These are phyloP conservation scores for Quercus dentata DNA, from an alignment of 306 rosid genomes.

Conservation along the genomic window DNA sequence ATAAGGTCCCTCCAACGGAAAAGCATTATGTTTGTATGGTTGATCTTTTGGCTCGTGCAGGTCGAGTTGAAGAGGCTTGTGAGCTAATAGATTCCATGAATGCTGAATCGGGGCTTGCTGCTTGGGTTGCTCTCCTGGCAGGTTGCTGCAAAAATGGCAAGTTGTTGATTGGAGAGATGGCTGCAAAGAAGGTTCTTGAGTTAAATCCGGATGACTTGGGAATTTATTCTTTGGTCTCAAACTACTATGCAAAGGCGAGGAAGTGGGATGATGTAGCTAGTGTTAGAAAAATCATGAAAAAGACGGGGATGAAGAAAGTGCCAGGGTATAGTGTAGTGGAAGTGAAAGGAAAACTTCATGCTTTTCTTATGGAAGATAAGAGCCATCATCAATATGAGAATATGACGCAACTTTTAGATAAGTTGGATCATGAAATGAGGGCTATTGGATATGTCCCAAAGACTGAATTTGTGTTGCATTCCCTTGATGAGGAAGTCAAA, in stretches of 20 bases:
- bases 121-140: conserved; percentile 46
- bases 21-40: conserved; percentile 51
- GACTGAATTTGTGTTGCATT: conserved; percentile 12
- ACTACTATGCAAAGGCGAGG: conserved; percentile 34
- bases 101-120: conserved; percentile 27
- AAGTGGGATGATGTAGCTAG: conserved; percentile 43
- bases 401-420: conserved; percentile 26
- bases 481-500: conserved; percentile 3
- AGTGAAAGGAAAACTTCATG: conserved; percentile 44
- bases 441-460: conserved; percentile 6
- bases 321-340: conserved; percentile 41
- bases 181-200: conserved; percentile 36
- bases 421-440: conserved; percentile 35
- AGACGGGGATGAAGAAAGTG: conserved; percentile 32
- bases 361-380: conserved; percentile 49
- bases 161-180: conserved; percentile 24
- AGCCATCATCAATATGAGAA: conserved; percentile 18
- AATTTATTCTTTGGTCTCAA: conserved; percentile 34
- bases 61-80: conserved; percentile 40
- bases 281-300: conserved; percentile 33
- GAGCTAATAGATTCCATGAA: conserved; percentile 31
- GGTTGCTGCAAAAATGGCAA: conserved; percentile 39
- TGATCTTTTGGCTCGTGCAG: conserved; percentile 45
- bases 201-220: conserved; percentile 37
- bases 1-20: conserved; percentile 33